Base-by-base conservation (phyloP, 495 filamentous ascomycete genomes). In the Darksidea phi region DNA sequence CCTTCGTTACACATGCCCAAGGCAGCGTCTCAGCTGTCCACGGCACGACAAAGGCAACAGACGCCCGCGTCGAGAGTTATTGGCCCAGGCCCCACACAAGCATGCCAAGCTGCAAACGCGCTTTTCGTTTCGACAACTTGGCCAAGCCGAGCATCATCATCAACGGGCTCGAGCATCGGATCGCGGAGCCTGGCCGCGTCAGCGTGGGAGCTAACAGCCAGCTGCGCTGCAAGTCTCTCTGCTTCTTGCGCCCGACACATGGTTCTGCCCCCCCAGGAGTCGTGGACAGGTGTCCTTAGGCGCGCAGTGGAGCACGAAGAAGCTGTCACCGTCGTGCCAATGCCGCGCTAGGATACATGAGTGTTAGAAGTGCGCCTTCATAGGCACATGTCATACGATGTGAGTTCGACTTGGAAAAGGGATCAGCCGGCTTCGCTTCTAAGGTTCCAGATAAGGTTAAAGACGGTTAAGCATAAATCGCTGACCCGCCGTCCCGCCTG, bases 131-230 rank as follows among this genome's bases (percentile, higher is more conserved):
- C 45, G 34, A 59, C 50, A 45, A n/a, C 18, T 49, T 23, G 28
- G 61, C 61, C 61, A 64, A 64, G 61, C 23, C 53, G 41, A 32
- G 41, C 45, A 46, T 54, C 38, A 15, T 59, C 20, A n/a, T 49
- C 26, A 46, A 54, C 24, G 55, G 59, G 28, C 28, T 10, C 28
- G 28, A 24, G 52, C 32, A 59, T 59, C 61, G 61, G 61, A 64
- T 64, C 48, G 37, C 61, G 61, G 61, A 59, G 28, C 43, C n/a
- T 25, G 61, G 61, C 61, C 61, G 61, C 61, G 61, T 64, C 61
- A 64, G 61, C 61, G 34, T 37, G 49, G 57, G 46, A 61, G 18
- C 50, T 55, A 49, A 61, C 18, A 32, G 36, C 23, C 24, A 23
- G 2, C 11, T 17, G 49, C 49, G 32, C 32, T 38, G 6, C 10